These are phyloP conservation scores for Thinopyrum obtusiflorum DNA, from an alignment of 202 grass and related monocot genomes.

Conservation along the genomic window DNA sequence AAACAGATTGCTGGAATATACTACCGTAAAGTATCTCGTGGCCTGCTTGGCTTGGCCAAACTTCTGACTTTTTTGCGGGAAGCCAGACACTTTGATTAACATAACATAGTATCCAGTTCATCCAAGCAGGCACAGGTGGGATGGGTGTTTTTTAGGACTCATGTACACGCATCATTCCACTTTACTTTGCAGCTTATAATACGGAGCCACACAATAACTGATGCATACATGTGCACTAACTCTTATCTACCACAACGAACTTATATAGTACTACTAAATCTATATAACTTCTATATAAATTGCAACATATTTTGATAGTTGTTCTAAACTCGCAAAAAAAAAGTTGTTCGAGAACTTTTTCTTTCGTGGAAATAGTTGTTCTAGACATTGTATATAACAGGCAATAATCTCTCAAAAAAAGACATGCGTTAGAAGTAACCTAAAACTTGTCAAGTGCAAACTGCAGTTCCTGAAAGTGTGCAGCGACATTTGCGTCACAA, in stretches of 20 bases:
- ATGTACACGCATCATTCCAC: neutral
- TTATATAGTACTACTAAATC: too few species aligned
- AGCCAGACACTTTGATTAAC: neutral
- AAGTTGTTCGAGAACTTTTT: too few species aligned
- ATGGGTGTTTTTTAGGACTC: neutral
- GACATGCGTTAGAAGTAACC: too few species aligned
- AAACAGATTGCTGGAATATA: neutral
- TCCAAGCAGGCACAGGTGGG: neutral
- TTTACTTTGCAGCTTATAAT: neutral
- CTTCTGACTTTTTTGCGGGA: conserved; percentile 2
- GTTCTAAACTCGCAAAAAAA: too few species aligned
- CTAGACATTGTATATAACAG: too few species aligned
- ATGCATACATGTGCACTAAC: neutral
- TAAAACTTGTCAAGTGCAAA: neutral
- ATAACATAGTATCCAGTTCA: neutral
- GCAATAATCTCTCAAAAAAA: too few species aligned
- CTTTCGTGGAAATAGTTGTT: too few species aligned
- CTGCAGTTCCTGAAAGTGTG: neutral
- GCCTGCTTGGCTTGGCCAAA: neutral
- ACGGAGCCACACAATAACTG: neutral
- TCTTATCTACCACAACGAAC: too few species aligned
- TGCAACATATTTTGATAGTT: too few species aligned
- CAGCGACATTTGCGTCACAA: neutral
- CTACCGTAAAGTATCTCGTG: conserved; percentile 6
- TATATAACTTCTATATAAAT: too few species aligned